A percentile compares a stretch with the other conserved stretches of the same genome.
phyloP scores from a whole-genome alignment of 1,284 basidiomycete genomes.

The Somion occarium region DNA sequence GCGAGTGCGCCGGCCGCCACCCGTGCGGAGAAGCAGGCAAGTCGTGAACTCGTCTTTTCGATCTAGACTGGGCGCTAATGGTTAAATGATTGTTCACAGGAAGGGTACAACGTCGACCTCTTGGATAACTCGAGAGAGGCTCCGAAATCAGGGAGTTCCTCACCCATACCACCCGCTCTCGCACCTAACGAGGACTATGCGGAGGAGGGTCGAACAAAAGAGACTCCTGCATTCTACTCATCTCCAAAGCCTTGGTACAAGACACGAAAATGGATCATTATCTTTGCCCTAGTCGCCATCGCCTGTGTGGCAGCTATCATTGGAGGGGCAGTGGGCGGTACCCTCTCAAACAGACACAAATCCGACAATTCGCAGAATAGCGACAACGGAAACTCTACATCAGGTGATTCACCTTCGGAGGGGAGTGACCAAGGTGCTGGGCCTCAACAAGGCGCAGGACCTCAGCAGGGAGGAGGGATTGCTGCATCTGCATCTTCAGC shows the following conservation, averaged over 20 bases:
- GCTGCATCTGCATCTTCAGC: neutral
- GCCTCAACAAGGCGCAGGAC: neutral
- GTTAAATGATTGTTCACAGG: conserved; percentile 25
- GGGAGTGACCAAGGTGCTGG: neutral
- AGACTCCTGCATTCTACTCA: conserved; percentile 8
- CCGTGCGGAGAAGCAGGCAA: conserved; percentile 33
- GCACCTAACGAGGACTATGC: conserved; percentile 18
- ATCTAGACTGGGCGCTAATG: neutral
- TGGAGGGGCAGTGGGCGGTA: conserved; percentile 58
- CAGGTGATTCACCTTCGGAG: neutral
- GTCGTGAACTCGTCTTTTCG: conserved; percentile 11
- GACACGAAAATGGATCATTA: conserved; percentile 33
- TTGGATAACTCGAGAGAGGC: conserved; percentile 26
- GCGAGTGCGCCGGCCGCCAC: conserved; percentile 32
- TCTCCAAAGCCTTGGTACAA: conserved; percentile 28
- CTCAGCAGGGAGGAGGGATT: neutral
- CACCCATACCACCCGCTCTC: conserved; percentile 16
- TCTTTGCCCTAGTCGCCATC: conserved; percentile 31
- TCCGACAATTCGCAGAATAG: conserved; percentile 2
- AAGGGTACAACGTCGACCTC: conserved; percentile 49
- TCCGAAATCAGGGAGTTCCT: conserved; percentile 11
- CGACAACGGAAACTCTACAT: neutral
- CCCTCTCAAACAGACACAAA: conserved; percentile 26
- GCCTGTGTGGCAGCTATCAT: conserved; percentile 50
- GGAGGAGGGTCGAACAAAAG: conserved; percentile 17